Base-by-base conservation (phyloP, 1,284 basidiomycete genomes). In the Quambalaria eucalypti region DNA sequence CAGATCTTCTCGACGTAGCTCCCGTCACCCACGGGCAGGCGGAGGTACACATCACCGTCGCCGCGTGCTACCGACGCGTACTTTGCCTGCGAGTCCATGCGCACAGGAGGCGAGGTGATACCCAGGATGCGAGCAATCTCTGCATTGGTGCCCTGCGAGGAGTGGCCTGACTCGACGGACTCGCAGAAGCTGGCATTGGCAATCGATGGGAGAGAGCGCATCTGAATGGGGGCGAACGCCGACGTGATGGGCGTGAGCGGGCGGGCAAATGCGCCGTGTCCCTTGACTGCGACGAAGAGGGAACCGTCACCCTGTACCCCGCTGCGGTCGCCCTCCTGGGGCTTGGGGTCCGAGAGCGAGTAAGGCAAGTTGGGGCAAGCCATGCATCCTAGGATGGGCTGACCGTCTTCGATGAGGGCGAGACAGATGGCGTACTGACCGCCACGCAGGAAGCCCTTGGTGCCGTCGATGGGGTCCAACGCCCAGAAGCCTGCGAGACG, bases 71-170 rank as follows among this genome's bases (percentile, higher is more conserved):
- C 83, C 68, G 85, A 86, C 29, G 87, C 85, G 70, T 98, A 98
- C 78, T 98, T 98, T 7, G 91, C 91, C 77, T 97, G 93, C 74
- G 87, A 90, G 76, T 98, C 95, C 90, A 98, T 96, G 28, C 90
- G 81, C n/a, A 86, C 80, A 40, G 88, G 82, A 19, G 81, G 72
- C 29, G 81, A 79, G 9, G 83, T 83, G 57, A 93, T 83, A 14
- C 82, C 82, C 28, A 96, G 80, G 2, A 87, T 69, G 51, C 82
- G 76, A 0, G 87, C 85, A 44, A 95, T 87, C 9, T 81, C 81
- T 40, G 83, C 83, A 73, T 78, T 79, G 44, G 88, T 91, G 69
- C 90, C 87, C 21, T 93, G 87, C 25, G 90, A 87, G 2, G 90
- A 87, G 76, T 98, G 95, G 1, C 85, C 87, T 2, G 89, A 85